phyloP scores from a whole-genome alignment of 2,329 filamentous ascomycete genomes.

The Fusarium compactum region DNA sequence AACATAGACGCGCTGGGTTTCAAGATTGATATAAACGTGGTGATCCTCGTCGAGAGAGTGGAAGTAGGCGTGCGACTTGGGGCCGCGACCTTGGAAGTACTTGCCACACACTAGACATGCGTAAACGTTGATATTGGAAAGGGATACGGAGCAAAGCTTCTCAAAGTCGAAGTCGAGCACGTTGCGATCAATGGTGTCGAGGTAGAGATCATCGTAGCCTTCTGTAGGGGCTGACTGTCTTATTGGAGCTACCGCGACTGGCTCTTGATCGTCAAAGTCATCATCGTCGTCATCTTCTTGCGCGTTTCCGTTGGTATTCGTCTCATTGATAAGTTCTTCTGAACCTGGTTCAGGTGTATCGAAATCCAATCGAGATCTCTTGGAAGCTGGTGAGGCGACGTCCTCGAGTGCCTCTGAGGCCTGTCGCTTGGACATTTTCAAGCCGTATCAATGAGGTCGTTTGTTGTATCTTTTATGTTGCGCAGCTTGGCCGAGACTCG shows the following conservation, averaged over 20 bases:
- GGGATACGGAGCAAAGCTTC: constrained; percentile 94
- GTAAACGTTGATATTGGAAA: constrained; percentile 99
- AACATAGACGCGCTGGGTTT: constrained; percentile 89
- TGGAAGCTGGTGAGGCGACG: constrained; percentile 69
- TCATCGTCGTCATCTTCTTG: constrained; percentile 53
- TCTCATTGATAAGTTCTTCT: constrained; percentile 45
- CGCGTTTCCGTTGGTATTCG: constrained; percentile 48
- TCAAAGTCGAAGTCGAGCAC: constrained; percentile 99
- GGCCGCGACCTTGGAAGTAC: constrained; percentile 94
- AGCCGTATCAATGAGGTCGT: background rate
- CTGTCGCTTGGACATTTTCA: constrained; percentile 65
- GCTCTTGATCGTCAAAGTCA: constrained; percentile 58
- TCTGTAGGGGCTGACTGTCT: constrained; percentile 80
- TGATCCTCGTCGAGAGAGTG: constrained; percentile 95
- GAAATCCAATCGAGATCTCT: constrained; percentile 65
- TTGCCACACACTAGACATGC: constrained; percentile 97
- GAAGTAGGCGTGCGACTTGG: constrained; percentile 96
- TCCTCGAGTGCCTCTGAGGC: constrained; percentile 72
- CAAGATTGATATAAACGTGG: constrained; percentile 98
- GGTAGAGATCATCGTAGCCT: constrained; percentile 95
- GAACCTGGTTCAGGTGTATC: constrained; percentile 51
- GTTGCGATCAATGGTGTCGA: constrained; percentile 94
- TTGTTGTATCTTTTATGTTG: background rate
- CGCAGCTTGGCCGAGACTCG: constrained; percentile 26
- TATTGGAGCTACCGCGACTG: constrained; percentile 51